A percentile compares a stretch with the other conserved stretches of the same genome.
phyloP scores from a whole-genome alignment of 2,329 filamentous ascomycete genomes.

The Chrysoporthe deuterocubensis region DNA sequence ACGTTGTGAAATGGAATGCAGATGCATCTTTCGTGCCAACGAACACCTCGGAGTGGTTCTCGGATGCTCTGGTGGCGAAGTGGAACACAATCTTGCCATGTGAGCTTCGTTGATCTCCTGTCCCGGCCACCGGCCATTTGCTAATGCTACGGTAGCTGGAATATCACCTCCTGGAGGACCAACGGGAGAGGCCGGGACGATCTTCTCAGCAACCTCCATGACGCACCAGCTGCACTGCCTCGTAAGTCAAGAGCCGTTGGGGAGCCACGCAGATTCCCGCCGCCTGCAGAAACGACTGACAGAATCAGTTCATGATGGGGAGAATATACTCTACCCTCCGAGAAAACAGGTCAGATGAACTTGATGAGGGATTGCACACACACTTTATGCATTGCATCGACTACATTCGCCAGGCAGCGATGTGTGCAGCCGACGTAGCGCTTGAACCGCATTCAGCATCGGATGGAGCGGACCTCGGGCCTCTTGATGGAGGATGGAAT shows the following conservation, averaged over 20 bases:
- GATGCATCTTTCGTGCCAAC: conserved; percentile 46
- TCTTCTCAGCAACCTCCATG: conserved; percentile 45
- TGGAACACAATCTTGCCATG: conserved; percentile 48
- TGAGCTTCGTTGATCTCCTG: conserved; percentile 30
- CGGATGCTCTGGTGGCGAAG: conserved; percentile 39
- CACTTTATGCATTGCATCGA: conserved; percentile 45
- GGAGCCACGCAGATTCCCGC: background rate
- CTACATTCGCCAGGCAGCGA: conserved; percentile 35
- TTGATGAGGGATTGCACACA: conserved; percentile 36
- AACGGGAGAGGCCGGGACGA: conserved; percentile 6
- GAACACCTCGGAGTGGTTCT: conserved; percentile 44
- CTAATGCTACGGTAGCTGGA: background rate
- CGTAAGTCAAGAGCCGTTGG: conserved; percentile 32
- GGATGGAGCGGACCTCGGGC: conserved; percentile 33
- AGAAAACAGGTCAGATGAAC: conserved; percentile 27
- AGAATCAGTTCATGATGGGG: conserved; percentile 41
- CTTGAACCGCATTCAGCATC: conserved; percentile 33
- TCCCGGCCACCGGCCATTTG: background rate
- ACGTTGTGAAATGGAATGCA: conserved; percentile 43
- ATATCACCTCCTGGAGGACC: conserved; percentile 32
- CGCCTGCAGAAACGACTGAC: background rate
- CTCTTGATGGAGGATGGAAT: conserved; percentile 33
- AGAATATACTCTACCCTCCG: conserved; percentile 38
- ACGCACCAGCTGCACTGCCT: conserved; percentile 48
- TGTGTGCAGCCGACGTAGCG: conserved; percentile 34